phyloP scores from a whole-genome alignment of 1,139 yeast genomes.

The Diutina ranongensis region DNA sequence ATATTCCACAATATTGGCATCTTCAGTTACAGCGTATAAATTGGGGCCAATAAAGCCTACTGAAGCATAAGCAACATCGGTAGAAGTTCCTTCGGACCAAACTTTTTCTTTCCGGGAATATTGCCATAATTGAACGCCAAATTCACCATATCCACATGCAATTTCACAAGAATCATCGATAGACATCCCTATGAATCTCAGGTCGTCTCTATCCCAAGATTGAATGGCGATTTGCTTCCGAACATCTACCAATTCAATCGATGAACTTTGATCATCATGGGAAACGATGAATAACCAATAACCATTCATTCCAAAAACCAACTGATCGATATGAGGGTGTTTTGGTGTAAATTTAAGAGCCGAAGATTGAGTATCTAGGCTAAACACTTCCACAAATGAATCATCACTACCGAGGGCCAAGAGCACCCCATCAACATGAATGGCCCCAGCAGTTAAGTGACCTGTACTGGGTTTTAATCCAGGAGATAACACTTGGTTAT shows the following conservation, averaged over 20 bases:
- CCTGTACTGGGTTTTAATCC: background rate
- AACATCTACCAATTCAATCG: conserved; percentile 45
- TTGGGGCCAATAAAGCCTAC: background rate
- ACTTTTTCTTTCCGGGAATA: background rate
- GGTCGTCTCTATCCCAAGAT: conserved; percentile 9
- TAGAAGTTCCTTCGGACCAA: background rate
- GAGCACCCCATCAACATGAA: conserved; percentile 61
- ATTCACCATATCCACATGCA: background rate
- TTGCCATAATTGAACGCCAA: background rate
- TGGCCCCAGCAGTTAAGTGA: conserved; percentile 20
- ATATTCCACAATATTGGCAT: background rate
- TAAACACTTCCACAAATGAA: conserved; percentile 31
- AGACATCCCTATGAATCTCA: background rate
- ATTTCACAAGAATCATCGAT: conserved; percentile 1
- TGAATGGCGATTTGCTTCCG: conserved; percentile 32
- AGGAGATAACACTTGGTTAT: background rate
- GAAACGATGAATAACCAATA: conserved; percentile 41
- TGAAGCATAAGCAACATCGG: background rate
- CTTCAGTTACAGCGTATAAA: background rate
- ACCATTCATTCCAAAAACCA: conserved; percentile 57
- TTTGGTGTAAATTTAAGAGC: conserved; percentile 26
- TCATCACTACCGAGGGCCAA: conserved; percentile 35
- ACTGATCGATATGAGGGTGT: conserved; percentile 18
- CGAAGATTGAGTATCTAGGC: conserved; percentile 26
- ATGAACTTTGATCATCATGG: conserved; percentile 9